Evolutionary conservation across 352 stramenopile genomes (phyloP).

Genomic region (Phytophthora macrochlamydospora): DNA sequence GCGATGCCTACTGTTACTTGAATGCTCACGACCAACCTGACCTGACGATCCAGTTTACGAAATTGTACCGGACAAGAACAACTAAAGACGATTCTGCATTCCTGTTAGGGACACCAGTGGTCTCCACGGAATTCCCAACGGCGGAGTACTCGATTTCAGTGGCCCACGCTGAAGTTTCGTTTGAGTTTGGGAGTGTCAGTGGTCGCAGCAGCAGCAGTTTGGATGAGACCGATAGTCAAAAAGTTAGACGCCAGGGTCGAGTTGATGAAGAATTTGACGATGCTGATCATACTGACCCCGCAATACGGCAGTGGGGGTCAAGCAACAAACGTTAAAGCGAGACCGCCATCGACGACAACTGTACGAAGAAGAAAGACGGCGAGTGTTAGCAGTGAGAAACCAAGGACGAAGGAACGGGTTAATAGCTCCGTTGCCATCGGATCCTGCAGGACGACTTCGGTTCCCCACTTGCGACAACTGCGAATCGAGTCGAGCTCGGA

Average conservation of each 20-base stretch:
- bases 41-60: conserved; percentile 40
- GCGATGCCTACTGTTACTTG: conserved; percentile 47
- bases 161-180: conserved; percentile 11
- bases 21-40: conserved; percentile 50
- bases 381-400: conserved; percentile 37
- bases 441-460: conserved; percentile 40
- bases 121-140: background rate
- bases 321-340: conserved; percentile 40
- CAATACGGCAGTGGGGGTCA: conserved; percentile 43
- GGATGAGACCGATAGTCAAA: conserved; percentile 2
- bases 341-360: conserved; percentile 24
- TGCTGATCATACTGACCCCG: conserved; percentile 9
- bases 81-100: conserved; percentile 1
- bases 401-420: conserved; percentile 60
- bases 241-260: background rate
- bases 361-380: conserved; percentile 52
- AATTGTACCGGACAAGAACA: conserved; percentile 7
- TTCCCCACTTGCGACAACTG: conserved; percentile 64
- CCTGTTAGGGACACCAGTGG: conserved; percentile 7
- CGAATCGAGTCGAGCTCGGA: conserved; percentile 43
- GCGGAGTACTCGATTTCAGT: conserved; percentile 25
- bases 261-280: conserved; percentile 6
- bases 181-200: conserved; percentile 8
- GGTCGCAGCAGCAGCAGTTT: background rate
- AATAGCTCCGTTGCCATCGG: conserved; percentile 51